Conservation (phyloP, 2,329 filamentous ascomycete genomes). For the Botrytis sinoallii region DNA sequence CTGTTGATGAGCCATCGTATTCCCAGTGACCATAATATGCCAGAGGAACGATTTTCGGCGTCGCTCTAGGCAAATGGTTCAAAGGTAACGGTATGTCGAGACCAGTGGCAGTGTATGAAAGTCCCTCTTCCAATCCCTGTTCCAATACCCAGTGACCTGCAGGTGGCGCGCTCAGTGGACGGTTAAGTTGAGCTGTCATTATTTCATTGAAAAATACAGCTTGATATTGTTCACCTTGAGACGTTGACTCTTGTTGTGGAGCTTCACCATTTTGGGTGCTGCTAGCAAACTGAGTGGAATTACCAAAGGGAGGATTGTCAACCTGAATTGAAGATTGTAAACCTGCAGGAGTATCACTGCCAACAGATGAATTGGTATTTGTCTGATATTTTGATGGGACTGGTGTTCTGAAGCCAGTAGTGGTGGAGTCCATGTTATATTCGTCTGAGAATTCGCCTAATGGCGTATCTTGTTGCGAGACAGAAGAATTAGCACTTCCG, state of each 20-base stretch:
- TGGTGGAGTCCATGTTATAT: neutral
- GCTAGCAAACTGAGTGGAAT: neutral
- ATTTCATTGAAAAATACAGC: neutral
- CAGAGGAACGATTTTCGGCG: no score
- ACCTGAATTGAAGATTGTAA: neutral
- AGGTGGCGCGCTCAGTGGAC: neutral
- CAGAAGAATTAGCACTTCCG: neutral
- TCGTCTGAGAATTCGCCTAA: neutral
- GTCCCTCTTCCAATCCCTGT: neutral
- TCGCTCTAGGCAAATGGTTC: neutral
- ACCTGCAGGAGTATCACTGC: neutral
- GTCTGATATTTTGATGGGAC: neutral
- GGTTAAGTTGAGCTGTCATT: neutral
- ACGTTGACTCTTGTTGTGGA: neutral
- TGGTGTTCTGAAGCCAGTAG: neutral
- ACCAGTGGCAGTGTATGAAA: neutral
- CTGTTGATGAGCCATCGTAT: neutral
- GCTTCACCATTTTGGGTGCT: neutral
- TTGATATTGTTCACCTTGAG: neutral
- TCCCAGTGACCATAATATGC: neutral
- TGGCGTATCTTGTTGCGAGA: neutral
- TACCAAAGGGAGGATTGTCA: neutral
- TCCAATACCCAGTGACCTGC: neutral
- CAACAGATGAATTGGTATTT: neutral
- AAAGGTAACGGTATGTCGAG: neutral